phyloP scores from a whole-genome alignment of 805 yeast genomes.

The Candida boleticola region DNA sequence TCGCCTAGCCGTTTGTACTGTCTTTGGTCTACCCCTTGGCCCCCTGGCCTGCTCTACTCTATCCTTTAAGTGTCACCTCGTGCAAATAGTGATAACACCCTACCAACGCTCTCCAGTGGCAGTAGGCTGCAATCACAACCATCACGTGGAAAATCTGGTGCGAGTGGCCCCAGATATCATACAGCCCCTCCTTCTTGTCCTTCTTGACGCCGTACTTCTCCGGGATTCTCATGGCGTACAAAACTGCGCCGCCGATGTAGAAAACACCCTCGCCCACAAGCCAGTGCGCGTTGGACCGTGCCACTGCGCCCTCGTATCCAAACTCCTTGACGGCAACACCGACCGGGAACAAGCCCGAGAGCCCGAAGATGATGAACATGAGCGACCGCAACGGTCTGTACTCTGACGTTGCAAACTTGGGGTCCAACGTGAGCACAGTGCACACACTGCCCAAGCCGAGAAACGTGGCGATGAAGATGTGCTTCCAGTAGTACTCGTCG shows the following conservation, averaged over 20 bases:
- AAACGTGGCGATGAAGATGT: conserved; percentile 46
- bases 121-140: conserved; percentile 73
- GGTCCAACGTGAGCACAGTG: conserved; percentile 59
- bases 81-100: conserved; percentile 55
- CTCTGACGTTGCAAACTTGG: conserved; percentile 62
- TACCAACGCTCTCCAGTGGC: conserved; percentile 66
- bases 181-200: conserved; percentile 25
- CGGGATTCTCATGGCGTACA: conserved; percentile 79
- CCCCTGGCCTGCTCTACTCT: too few species aligned
- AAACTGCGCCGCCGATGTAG: conserved; percentile 74
- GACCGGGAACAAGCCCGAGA: conserved; percentile 74
- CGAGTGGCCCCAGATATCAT: conserved; percentile 73
- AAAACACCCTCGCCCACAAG: conserved; percentile 67
- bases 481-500: conserved; percentile 25
- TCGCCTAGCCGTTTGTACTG: too few species aligned
- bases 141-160: conserved; percentile 82
- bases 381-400: conserved; percentile 78
- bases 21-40: too few species aligned
- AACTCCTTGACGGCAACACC: conserved; percentile 46
- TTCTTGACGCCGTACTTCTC: conserved; percentile 43
- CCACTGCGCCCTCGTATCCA: conserved; percentile 49
- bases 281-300: conserved; percentile 59
- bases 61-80: conserved; percentile 9
- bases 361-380: conserved; percentile 78
- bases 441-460: conserved; percentile 59